Evolutionary conservation across 129 eudicot species (phyloP), one percentile per base, ranked within the genome.

Genomic region (Pseudognaphalium luteoalbum): DNA sequence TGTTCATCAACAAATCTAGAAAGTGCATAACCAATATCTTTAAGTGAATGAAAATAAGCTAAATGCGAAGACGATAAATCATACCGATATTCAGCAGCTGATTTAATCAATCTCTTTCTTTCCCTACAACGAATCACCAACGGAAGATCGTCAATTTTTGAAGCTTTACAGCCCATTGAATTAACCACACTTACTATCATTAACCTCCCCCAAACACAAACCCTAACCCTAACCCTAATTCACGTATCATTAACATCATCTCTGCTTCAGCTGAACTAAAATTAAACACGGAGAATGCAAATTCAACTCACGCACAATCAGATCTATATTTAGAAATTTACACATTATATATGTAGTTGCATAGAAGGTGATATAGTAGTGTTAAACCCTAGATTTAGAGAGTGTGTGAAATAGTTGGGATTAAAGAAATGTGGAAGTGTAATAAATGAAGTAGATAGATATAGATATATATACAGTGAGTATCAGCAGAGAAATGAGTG

Each of bases 1-100:
- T 94, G 97, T 33, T 94, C 94, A 59, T 94, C 97, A 6, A 91
- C 99, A 73, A 91, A 94, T 10, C 90, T 76, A 41, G 90, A 72
- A 20, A 94, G 85, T 0, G 96, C 91, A 3, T 89, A 90, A 22
- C 97, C 99, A 7, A 94, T 85, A 20, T 89, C 90, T 66, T 82
- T 84, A 33, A 94, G 85, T 6, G 91, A 86, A 47, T 72, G 81
- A 62, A 94, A 89, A 79, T 94, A 94, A 39, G 93, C 84, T 6
- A 94, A 70, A 78, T 94, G 99, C 0, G 99, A 90, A 44, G 94
- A 81, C 39, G 99, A 87, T 61, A 94, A 76, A 54, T 91, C 87
- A 63, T 84, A 94, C 52, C 97, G 88, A 73, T 91, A 88, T 63
- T 94, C 87, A 7, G 85, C 93, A 42, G 99, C 99, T 4, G 96